Base-by-base conservation (phyloP, 2,329 filamentous ascomycete genomes). In the Macrophomina phaseolina region DNA sequence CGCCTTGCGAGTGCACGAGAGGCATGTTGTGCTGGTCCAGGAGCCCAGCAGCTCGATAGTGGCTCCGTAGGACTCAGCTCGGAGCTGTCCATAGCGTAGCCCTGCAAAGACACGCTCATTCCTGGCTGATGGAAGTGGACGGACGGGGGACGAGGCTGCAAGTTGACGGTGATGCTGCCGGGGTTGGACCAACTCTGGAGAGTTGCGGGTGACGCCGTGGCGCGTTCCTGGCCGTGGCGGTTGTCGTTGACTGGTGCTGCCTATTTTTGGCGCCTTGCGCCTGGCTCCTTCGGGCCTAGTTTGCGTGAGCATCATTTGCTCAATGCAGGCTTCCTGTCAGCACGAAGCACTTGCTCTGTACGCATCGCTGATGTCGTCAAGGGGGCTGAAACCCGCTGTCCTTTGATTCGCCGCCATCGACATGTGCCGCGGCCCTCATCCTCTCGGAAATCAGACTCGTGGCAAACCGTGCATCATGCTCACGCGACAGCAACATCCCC, bases 261-360 rank as follows among this genome's bases (percentile, higher is more conserved):
- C 53, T 60, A 60, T 60, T 60, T 60, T 60, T 46, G 38, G 38
- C 28, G n/a, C 28, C 40, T 8, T 14, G n/a, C n/a, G n/a, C 46
- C 12, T 49, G 8, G 16, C 46, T 49, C n/a, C 46, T 49, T 49
- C 6, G n/a, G 7, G 46, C 6, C 46, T 49, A 49, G 46, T 16
- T 18, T 18, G 5, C 2, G 5, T 5, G 46, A 23, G n/a, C 46
- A 49, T 23, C 46, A 45, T n/a, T 16, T 45, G 16, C 42, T 14
- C 11, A 9, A 14, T 45, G 42, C 16, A 14, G 42, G 11, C 7
- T 14, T 14, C 42, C 42, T 9, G 11, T 38, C 36, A 38, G 36
- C 6, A 7, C 36, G 36, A 12, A 8, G 36, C 36, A 8, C 11
- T 38, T 38, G 6, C 36, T 38, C 36, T 38, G 36, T 38, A 38